Conservation (phyloP, 176 grass and related monocot species). For the Alopecurus myosuroides region DNA sequence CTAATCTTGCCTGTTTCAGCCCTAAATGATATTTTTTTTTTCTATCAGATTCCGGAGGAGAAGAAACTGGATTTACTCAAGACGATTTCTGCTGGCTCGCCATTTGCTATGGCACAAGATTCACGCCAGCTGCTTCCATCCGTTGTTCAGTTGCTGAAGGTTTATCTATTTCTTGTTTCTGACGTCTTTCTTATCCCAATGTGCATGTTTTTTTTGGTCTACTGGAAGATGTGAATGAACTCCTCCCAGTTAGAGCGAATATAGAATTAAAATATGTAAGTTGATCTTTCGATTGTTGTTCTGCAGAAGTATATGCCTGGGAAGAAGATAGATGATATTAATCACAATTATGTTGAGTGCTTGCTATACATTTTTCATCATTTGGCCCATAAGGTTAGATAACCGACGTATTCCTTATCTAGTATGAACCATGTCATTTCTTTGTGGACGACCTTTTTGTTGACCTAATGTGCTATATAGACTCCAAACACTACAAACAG, state of each 20-base stretch:
- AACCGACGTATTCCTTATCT: slow-evolving; percentile 3
- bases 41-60: slow-evolving; percentile 77
- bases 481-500: slow-evolving; percentile 98
- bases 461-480: slow-evolving; percentile 47
- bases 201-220: not conserved
- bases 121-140: slow-evolving; percentile 95
- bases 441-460: slow-evolving; percentile 3
- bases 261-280: not conserved
- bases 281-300: slow-evolving; percentile 17
- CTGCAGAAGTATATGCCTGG: slow-evolving; percentile 93
- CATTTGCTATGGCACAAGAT: slow-evolving; percentile 83
- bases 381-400: slow-evolving; percentile 86
- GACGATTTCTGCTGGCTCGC: slow-evolving; percentile 86
- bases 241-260: not conserved
- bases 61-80: slow-evolving; percentile 93
- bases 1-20: not conserved
- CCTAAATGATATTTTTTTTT: not conserved
- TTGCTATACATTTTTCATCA: slow-evolving; percentile 96
- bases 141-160: slow-evolving; percentile 78
- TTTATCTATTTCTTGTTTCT: slow-evolving; percentile 32
- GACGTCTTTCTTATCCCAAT: not conserved
- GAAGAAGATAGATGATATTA: slow-evolving; percentile 83
- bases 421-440: slow-evolving; percentile 25
- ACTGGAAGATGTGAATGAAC: not conserved
- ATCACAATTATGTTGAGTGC: slow-evolving; percentile 82